These are phyloP conservation scores for Citrus unshiu DNA, from an alignment of 345 rosid species.

Conservation along the genomic window DNA sequence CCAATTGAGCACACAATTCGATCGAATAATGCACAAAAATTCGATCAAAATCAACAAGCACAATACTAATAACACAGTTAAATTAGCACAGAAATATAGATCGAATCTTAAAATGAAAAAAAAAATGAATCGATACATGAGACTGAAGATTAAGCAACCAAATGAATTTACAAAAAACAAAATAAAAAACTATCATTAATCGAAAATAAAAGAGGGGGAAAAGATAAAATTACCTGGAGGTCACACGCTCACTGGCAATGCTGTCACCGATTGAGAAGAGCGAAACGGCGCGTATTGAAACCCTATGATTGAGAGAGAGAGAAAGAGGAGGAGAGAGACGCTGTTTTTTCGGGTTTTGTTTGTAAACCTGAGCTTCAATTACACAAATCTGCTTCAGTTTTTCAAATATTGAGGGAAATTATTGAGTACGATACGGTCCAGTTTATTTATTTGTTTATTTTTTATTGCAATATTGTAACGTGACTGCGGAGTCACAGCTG, in stretches of 20 bases:
- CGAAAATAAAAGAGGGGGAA: slow-evolving; percentile 8
- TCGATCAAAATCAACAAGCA: not conserved
- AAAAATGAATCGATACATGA: not conserved
- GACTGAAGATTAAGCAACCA: slow-evolving; percentile 14
- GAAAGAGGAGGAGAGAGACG: slow-evolving; percentile 22
- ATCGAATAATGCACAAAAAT: slow-evolving; percentile 9
- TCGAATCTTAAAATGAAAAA: slow-evolving; percentile 14
- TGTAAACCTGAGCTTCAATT: slow-evolving; percentile 18
- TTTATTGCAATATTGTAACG: no score
- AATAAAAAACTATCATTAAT: slow-evolving; percentile 3
- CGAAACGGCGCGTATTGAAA: slow-evolving; percentile 29
- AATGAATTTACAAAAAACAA: not conserved
- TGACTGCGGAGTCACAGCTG: no score
- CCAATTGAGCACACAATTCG: slow-evolving; percentile 5
- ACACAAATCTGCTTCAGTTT: not conserved
- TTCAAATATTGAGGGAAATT: not conserved
- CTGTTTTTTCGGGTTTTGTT: not conserved
- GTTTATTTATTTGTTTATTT: not conserved
- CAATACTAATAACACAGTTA: not conserved
- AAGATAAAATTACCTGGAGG: slow-evolving; percentile 17
- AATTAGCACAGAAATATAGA: not conserved
- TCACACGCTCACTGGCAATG: slow-evolving; percentile 3
- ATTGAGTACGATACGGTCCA: not conserved
- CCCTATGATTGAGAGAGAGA: slow-evolving; percentile 22
- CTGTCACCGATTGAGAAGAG: slow-evolving; percentile 27